These are phyloP conservation scores for Achlya hypogyna DNA, from an alignment of 352 stramenopile genomes.

Conservation along the genomic window DNA sequence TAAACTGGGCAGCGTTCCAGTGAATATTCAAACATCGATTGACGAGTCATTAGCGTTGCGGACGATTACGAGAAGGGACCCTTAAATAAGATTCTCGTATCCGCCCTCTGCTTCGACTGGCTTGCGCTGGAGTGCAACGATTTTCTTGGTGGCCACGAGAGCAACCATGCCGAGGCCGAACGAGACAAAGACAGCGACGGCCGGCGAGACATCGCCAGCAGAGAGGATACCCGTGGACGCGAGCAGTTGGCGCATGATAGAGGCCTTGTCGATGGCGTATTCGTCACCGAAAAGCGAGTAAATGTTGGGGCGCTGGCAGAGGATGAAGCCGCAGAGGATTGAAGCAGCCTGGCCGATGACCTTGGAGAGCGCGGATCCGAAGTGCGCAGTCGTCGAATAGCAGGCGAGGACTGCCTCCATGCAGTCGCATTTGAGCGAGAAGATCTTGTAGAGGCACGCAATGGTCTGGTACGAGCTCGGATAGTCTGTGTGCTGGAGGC, in stretches of 20 bases:
- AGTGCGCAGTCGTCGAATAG: conserved; percentile 6
- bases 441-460: conserved; percentile 21
- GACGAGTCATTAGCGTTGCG: not conserved
- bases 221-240: not conserved
- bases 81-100: conserved; percentile 18
- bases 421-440: conserved; percentile 21
- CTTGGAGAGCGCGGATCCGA: conserved; percentile 9
- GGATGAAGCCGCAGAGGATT: conserved; percentile 17
- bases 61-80: too few species aligned
- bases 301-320: conserved; percentile 18
- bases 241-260: conserved; percentile 10
- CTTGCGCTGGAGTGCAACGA: not conserved
- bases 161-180: conserved; percentile 20
- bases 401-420: conserved; percentile 17
- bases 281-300: conserved; percentile 17
- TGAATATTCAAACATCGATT: not conserved
- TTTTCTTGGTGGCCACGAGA: conserved; percentile 10
- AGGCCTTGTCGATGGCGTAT: conserved; percentile 16
- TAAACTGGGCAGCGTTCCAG: not conserved
- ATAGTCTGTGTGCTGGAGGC: conserved; percentile 3
- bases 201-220: not conserved
- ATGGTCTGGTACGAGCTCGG: conserved; percentile 16
- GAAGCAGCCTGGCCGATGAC: conserved; percentile 16
- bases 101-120: not conserved
- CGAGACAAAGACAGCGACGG: conserved; percentile 8